phyloP scores from a whole-genome alignment of 2,329 filamentous ascomycete genomes.

The Alternaria tenuissima region DNA sequence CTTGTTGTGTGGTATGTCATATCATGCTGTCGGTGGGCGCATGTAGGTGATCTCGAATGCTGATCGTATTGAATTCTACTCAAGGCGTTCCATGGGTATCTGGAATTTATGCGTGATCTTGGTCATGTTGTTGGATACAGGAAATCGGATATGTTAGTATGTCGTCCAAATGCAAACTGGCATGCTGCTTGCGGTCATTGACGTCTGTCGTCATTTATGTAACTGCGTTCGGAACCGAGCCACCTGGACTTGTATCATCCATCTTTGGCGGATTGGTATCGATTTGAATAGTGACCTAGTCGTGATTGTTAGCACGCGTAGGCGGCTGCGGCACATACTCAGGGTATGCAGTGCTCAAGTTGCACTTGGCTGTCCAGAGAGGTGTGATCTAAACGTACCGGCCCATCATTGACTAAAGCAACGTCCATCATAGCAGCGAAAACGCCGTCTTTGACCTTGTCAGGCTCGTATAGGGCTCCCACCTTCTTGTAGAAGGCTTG shows the following conservation, averaged over 20 bases:
- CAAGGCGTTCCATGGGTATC: conserved; percentile 46
- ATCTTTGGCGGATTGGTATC: conserved; percentile 57
- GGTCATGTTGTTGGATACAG: conserved; percentile 40
- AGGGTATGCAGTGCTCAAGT: conserved; percentile 31
- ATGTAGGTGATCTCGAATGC: background rate
- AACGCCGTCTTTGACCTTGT: conserved; percentile 89
- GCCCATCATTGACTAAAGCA: conserved; percentile 84
- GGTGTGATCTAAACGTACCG: conserved; percentile 69
- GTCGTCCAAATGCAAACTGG: background rate
- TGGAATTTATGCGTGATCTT: conserved; percentile 45
- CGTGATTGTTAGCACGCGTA: background rate
- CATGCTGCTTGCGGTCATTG: conserved; percentile 28
- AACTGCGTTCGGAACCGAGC: conserved; percentile 6
- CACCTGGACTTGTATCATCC: conserved; percentile 35
- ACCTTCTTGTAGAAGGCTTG: conserved; percentile 83
- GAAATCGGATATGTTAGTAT: background rate
- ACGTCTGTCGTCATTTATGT: conserved; percentile 29
- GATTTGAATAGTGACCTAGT: conserved; percentile 59
- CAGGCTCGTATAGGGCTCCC: conserved; percentile 72
- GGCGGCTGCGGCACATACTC: background rate
- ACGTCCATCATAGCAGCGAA: conserved; percentile 99
- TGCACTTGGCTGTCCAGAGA: conserved; percentile 66
- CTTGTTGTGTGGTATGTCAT: background rate
- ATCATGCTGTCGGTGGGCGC: background rate
- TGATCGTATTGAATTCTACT: conserved; percentile 26